Evolutionary conservation across 371 early-diverging fungal species (phyloP).

Genomic region (Rhizoclosmatium hyalinum): DNA sequence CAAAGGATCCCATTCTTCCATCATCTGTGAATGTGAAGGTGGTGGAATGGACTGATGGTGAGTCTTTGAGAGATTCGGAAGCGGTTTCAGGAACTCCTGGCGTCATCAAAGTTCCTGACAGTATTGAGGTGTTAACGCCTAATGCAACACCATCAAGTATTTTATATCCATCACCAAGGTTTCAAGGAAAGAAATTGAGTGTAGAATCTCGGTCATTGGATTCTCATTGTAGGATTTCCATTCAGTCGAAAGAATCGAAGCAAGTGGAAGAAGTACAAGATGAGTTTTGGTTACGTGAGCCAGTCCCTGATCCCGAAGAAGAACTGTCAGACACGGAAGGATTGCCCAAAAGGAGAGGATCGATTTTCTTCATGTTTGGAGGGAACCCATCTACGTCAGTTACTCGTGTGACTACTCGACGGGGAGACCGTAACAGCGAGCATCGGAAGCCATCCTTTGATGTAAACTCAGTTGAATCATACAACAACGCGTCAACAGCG

Average conservation of each 20-base stretch:
- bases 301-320: conserved; percentile 22
- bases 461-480: too few species aligned
- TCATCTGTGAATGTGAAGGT: background rate
- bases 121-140: background rate
- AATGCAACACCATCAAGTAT: background rate
- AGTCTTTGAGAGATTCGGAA: background rate
- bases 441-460: too few species aligned
- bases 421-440: too few species aligned
- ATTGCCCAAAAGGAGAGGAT: too few species aligned
- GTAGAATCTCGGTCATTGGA: background rate
- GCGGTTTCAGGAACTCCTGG: background rate
- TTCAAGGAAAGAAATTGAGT: background rate
- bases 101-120: too few species aligned
- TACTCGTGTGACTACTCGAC: too few species aligned
- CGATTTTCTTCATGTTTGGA: too few species aligned
- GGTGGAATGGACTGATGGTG: conserved; percentile 5
- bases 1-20: background rate
- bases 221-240: too few species aligned
- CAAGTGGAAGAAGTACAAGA: background rate
- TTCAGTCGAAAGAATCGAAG: background rate
- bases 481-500: too few species aligned
- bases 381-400: too few species aligned
- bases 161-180: too few species aligned
- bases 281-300: conserved; percentile 20
- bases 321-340: background rate